Base-by-base conservation (phyloP, 805 yeast species). In the Clavispora asparagi region DNA sequence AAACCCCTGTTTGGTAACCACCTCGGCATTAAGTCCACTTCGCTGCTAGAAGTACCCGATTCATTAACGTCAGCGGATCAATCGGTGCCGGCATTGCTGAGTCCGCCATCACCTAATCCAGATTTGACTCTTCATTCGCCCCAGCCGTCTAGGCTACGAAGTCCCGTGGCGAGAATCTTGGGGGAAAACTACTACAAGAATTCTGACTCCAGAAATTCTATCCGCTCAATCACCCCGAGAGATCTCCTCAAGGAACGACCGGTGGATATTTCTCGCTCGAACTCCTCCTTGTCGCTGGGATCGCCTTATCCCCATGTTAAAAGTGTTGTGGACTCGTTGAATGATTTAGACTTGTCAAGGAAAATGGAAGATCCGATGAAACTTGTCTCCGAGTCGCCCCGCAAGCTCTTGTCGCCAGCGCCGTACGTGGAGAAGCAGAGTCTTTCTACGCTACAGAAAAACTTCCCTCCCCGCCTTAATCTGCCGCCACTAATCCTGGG, bases 361-460 rank as follows among this genome's bases (percentile, higher is more conserved):
- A 52, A 49, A 31, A 55, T 59, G 0, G 37, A 33, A 33, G 37
- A 33, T 7, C 25, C 37, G 5, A 16, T 14, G 37, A 33, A 33
- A 12, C 12, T 33, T 6, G 16, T 4, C 17, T 54, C 63, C 3
- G 66, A 60, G 36, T 78, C 85, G 1, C 86, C 86, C 13, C 68
- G 83, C 56, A 64, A 84, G 48, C 80, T 76, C 29, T 66, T 81
- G 6, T 81, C 85, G 1, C 81, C 85, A 2, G 74, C 74, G 1
- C 73, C 73, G 1, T 52, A 71, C 62, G 63, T 63, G 49, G 65
- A 63, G 29, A 70, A 71, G 47, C 74, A 79, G 1, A 85, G 84
- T 17, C 64, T 83, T 58, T 77, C 90, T 12, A 77, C 85, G 0
- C 72, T 82, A 17, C 88, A 82, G 56, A 70, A 81, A 53, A 82